Conservation (phyloP, 495 filamentous ascomycete genomes). For the Talaromyces proteolyticus region DNA sequence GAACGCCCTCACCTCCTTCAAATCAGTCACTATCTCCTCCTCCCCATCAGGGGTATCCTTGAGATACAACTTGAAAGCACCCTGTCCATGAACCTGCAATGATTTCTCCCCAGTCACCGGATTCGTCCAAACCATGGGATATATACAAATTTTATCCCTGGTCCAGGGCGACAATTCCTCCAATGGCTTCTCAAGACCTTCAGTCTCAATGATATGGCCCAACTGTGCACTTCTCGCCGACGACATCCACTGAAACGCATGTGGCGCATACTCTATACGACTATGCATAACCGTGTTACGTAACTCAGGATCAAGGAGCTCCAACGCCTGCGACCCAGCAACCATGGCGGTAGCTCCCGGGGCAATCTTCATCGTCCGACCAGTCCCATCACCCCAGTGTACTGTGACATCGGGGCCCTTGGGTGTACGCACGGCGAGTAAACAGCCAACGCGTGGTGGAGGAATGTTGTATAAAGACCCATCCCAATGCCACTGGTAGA, state of each 20-base stretch:
- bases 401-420: slow-evolving; percentile 23
- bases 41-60: slow-evolving; percentile 20
- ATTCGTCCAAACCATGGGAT: slow-evolving; percentile 26
- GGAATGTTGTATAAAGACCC: slow-evolving; percentile 19
- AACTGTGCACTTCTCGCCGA: slow-evolving; percentile 17
- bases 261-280: slow-evolving; percentile 24
- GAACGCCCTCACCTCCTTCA: slow-evolving; percentile 18
- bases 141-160: slow-evolving; percentile 17
- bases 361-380: slow-evolving; percentile 19
- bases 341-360: slow-evolving; percentile 23
- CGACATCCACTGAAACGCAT: slow-evolving; percentile 27
- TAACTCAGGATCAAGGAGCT: slow-evolving; percentile 15
- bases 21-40: slow-evolving; percentile 19
- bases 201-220: slow-evolving; percentile 20
- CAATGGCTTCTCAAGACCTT: slow-evolving; percentile 20
- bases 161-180: slow-evolving; percentile 17
- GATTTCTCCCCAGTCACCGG: slow-evolving; percentile 28
- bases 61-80: slow-evolving; percentile 28
- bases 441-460: slow-evolving; percentile 19
- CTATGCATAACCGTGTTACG: slow-evolving; percentile 15
- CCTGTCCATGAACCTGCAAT: slow-evolving; percentile 32
- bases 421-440: slow-evolving; percentile 22
- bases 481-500: slow-evolving; percentile 28
- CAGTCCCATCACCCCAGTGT: slow-evolving; percentile 23
- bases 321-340: slow-evolving; percentile 16